Evolutionary conservation across 306 rosid genomes (phyloP).

Genomic region (Quercus agrifolia): DNA sequence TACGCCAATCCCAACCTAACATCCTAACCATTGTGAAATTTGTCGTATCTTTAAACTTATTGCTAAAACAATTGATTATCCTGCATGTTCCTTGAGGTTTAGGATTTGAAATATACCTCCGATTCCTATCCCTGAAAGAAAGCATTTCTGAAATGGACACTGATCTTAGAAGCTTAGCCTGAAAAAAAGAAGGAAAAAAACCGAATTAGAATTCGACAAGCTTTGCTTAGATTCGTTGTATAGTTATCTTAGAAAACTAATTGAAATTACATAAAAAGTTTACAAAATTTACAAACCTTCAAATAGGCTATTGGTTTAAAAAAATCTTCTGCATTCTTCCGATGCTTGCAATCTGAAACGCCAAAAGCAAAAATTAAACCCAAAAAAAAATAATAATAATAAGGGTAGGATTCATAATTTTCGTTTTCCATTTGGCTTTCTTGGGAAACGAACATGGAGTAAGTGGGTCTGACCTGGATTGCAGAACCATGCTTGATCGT

Average conservation of each 20-base stretch:
- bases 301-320: conserved; percentile 7
- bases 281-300: conserved; percentile 28
- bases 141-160: conserved; percentile 41
- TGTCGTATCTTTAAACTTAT: no score
- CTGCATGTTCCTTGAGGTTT: background rate
- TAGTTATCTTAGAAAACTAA: background rate
- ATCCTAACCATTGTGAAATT: no score
- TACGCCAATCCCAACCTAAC: no score
- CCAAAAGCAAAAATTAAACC: background rate
- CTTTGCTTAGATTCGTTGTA: background rate
- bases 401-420: background rate
- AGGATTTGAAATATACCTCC: conserved; percentile 30
- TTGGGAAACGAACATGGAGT: background rate
- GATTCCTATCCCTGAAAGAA: conserved; percentile 31
- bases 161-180: conserved; percentile 43
- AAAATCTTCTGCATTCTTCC: conserved; percentile 39
- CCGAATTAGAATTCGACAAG: background rate
- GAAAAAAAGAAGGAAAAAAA: background rate
- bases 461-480: conserved; percentile 22
- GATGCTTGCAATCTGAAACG: conserved; percentile 45
- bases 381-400: background rate
- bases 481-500: conserved; percentile 51
- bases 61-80: background rate
- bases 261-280: background rate
- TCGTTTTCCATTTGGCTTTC: background rate